Conservation (phyloP, 1,139 yeast genomes). For the Blastobotrys aristatus region DNA sequence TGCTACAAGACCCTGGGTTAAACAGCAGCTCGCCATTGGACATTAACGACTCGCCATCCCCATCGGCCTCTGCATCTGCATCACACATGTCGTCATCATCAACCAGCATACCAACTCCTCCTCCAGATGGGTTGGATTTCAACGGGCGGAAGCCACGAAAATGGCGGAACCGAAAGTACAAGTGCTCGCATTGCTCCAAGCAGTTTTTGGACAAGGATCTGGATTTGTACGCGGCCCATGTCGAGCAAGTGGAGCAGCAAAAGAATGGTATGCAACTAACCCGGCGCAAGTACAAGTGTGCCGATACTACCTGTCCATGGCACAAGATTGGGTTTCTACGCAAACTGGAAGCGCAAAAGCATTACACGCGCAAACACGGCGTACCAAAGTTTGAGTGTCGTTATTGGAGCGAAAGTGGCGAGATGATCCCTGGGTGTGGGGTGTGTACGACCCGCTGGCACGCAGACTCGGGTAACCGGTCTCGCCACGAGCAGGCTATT, state of each 20-base stretch:
- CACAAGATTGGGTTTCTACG: slow-evolving; percentile 29
- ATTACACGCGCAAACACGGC: slow-evolving; percentile 29
- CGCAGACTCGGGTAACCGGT: slow-evolving; percentile 30
- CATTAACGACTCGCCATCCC: background rate
- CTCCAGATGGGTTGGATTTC: slow-evolving; percentile 18
- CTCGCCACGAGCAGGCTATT: slow-evolving; percentile 29
- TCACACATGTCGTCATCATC: background rate
- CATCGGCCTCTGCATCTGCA: background rate
- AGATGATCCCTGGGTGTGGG: slow-evolving; percentile 27
- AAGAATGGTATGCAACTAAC: slow-evolving; percentile 19
- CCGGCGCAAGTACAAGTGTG: slow-evolving; percentile 29
- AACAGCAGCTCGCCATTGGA: background rate
- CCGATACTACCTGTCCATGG: slow-evolving; percentile 28
- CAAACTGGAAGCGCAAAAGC: slow-evolving; percentile 31
- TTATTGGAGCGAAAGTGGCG: slow-evolving; percentile 27
- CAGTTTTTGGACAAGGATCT: slow-evolving; percentile 26
- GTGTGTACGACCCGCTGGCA: slow-evolving; percentile 32
- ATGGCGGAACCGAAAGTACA: slow-evolving; percentile 29
- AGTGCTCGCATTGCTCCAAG: slow-evolving; percentile 28
- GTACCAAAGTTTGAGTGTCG: slow-evolving; percentile 29
- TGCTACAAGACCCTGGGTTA: background rate
- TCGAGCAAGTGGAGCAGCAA: slow-evolving; percentile 24
- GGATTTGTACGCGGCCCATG: slow-evolving; percentile 24
- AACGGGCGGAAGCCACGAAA: slow-evolving; percentile 30
- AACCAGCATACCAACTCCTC: slow-evolving; percentile 10